Conservation (phyloP, 2,329 filamentous ascomycete genomes). For the Cucurbitaria berberidis region DNA sequence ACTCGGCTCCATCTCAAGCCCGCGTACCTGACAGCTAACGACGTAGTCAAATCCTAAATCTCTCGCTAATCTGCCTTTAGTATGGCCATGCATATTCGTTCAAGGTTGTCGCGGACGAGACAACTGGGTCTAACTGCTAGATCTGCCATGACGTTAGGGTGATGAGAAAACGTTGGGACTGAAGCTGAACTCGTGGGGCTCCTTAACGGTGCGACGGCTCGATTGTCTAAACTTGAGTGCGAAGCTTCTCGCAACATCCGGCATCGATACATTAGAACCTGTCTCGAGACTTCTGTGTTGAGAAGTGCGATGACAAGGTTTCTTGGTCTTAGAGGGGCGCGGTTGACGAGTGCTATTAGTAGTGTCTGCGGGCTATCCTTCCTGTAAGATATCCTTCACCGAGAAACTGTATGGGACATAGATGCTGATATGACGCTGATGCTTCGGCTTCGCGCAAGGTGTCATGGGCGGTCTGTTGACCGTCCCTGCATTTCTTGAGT, state of each 20-base stretch:
- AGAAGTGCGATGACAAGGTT: constrained; percentile 35
- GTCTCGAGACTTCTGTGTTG: too few relatives aligned
- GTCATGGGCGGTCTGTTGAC: constrained; percentile 74
- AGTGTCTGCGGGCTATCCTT: constrained; percentile 36
- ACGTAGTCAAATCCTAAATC: background rate
- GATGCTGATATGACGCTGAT: constrained; percentile 35
- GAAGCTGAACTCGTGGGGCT: background rate
- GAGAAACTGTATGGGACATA: background rate
- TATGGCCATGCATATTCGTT: background rate
- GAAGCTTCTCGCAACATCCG: background rate
- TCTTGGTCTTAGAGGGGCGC: constrained; percentile 28
- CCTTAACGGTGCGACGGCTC: background rate
- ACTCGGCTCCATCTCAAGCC: background rate
- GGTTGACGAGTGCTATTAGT: constrained; percentile 30
- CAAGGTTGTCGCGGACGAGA: background rate
- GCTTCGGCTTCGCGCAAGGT: constrained; percentile 68
- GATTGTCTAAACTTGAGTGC: background rate
- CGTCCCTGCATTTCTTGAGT: constrained; percentile 63
- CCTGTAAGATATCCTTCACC: constrained; percentile 21
- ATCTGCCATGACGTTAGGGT: background rate
- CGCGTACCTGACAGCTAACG: constrained; percentile 10
- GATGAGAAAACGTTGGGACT: background rate
- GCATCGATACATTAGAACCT: background rate
- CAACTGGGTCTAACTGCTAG: background rate
- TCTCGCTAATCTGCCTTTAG: background rate